phyloP scores from a whole-genome alignment of 495 filamentous ascomycete species.

The Trichoderma reesei region DNA sequence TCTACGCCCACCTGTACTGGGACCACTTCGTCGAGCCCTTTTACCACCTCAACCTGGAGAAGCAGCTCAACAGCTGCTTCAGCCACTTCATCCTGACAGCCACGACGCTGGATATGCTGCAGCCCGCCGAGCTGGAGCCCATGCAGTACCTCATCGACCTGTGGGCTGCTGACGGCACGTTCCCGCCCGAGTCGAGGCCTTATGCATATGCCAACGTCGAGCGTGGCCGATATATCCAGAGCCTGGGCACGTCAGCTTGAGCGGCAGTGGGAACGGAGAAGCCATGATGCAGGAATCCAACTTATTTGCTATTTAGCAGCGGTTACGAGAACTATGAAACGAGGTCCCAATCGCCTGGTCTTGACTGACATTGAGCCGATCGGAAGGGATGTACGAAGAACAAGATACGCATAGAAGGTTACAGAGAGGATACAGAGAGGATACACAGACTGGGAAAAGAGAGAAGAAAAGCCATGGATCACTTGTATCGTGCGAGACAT shows the following conservation, averaged over 20 bases:
- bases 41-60: slow-evolving; percentile 72
- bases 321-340: no score
- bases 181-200: slow-evolving; percentile 59
- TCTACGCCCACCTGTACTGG: slow-evolving; percentile 87
- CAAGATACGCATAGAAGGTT: not conserved
- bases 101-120: slow-evolving; percentile 71
- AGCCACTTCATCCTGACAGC: slow-evolving; percentile 86
- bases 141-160: slow-evolving; percentile 88
- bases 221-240: slow-evolving; percentile 19
- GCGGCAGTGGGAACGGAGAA: not conserved
- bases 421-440: not conserved
- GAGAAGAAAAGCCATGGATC: not conserved
- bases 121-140: slow-evolving; percentile 77
- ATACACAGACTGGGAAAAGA: not conserved
- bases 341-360: no score
- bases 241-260: not conserved
- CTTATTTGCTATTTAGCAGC: not conserved
- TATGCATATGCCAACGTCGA: slow-evolving; percentile 45
- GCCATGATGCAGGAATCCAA: not conserved
- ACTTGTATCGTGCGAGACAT: not conserved
- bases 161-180: slow-evolving; percentile 74
- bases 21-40: slow-evolving; percentile 73
- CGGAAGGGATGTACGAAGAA: no score
- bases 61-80: slow-evolving; percentile 90
- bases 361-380: no score